A percentile compares a stretch with the other conserved stretches of the same genome.
These are phyloP conservation scores for Botryotinia calthae DNA, from an alignment of 2,329 filamentous ascomycete genomes.

Conservation along the genomic window DNA sequence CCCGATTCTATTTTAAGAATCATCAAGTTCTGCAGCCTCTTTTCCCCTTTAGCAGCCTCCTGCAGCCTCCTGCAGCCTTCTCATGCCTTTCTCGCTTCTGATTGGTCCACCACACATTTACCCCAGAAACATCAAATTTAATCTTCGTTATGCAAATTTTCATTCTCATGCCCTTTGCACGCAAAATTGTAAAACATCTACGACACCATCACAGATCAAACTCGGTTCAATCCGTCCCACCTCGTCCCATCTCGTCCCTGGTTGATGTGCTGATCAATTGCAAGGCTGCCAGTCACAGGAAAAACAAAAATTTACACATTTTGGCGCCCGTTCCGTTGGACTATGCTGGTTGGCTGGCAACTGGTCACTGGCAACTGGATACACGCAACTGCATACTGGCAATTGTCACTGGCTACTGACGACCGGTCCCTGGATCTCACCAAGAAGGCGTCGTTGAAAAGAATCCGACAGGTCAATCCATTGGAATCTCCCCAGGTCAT, in stretches of 20 bases:
- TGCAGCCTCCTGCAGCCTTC: not conserved
- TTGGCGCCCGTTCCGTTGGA: not conserved
- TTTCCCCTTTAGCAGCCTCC: not conserved
- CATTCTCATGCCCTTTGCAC: not conserved
- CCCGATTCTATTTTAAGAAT: not conserved
- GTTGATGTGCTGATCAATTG: not conserved
- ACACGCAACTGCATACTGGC: not conserved
- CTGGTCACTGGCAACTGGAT: too few relatives aligned
- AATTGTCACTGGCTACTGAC: not conserved
- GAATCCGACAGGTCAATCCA: not conserved
- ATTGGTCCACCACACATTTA: not conserved
- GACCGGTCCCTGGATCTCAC: not conserved
- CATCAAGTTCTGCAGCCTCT: not conserved
- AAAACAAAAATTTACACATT: not conserved
- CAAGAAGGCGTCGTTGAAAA: not conserved
- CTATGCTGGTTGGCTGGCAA: not conserved
- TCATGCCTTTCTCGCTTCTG: not conserved
- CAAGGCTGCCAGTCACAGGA: not conserved
- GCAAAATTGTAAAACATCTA: not conserved
- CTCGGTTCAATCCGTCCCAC: not conserved
- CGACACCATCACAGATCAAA: not conserved
- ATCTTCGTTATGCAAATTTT: not conserved
- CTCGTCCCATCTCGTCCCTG: not conserved
- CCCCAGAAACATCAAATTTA: not conserved
- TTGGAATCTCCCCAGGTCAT: not conserved